Evolutionary conservation across 495 filamentous ascomycete species (phyloP).

Genomic region (Lophiotrema nucula): DNA sequence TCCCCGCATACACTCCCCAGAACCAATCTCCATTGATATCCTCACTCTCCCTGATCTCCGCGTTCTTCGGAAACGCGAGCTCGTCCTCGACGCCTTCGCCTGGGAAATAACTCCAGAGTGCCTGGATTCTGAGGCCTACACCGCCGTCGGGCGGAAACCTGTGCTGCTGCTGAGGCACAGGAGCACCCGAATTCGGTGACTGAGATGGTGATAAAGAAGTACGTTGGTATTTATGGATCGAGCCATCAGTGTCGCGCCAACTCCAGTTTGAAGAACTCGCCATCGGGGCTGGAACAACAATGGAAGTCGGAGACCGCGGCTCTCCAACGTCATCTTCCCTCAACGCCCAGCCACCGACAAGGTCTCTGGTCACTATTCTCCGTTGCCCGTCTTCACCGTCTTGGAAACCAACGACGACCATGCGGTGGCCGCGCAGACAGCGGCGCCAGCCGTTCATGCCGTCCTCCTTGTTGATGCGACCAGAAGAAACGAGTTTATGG

Average conservation of each 20-base stretch:
- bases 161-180: conserved; percentile 5
- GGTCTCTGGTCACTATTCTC: conserved; percentile 58
- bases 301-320: not conserved
- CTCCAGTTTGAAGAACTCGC: conserved; percentile 23
- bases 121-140: conserved; percentile 58
- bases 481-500: conserved; percentile 55
- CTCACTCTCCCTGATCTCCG: conserved; percentile 75
- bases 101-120: conserved; percentile 73
- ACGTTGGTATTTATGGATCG: conserved; percentile 33
- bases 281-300: not conserved
- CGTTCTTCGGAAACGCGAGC: conserved; percentile 75
- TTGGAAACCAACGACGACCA: conserved; percentile 74
- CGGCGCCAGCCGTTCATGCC: conserved; percentile 77
- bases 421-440: conserved; percentile 76
- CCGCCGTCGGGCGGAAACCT: conserved; percentile 71
- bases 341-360: conserved; percentile 69
- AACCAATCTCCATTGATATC: conserved; percentile 87
- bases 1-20: conserved; percentile 75
- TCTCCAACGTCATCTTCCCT: conserved; percentile 43
- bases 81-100: conserved; percentile 61
- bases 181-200: not conserved
- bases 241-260: conserved; percentile 37
- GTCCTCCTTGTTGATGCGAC: conserved; percentile 68
- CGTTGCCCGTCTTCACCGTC: conserved; percentile 59
- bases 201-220: not conserved